These are phyloP conservation scores for Tetracladium marchalianum DNA, from an alignment of 495 filamentous ascomycete genomes.

Conservation along the genomic window DNA sequence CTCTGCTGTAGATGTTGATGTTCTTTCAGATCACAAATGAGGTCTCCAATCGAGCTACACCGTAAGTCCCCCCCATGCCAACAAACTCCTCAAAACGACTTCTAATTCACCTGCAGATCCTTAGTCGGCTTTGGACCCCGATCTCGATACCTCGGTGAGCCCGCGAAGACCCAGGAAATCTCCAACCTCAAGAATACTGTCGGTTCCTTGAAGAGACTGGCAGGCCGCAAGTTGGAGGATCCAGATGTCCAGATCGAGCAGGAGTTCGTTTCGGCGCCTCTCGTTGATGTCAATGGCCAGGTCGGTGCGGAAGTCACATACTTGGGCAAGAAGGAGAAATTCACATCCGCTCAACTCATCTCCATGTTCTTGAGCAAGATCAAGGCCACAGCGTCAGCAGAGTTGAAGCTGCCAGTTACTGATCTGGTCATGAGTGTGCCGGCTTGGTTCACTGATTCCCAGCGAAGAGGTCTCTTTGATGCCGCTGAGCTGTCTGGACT, in stretches of 20 bases:
- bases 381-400: constrained; percentile 74
- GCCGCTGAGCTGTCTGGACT: constrained; percentile 91
- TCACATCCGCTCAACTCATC: constrained; percentile 81
- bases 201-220: constrained; percentile 80
- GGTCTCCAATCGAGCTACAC: constrained; percentile 95
- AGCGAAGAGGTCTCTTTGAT: constrained; percentile 82
- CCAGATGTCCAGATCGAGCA: constrained; percentile 89
- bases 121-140: constrained; percentile 93
- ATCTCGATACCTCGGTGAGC: constrained; percentile 84
- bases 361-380: constrained; percentile 95
- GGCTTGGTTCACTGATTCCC: constrained; percentile 93
- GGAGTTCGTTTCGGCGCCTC: constrained; percentile 75
- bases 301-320: constrained; percentile 93
- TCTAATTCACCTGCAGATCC: constrained; percentile 47
- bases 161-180: constrained; percentile 97
- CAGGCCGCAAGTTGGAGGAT: constrained; percentile 71
- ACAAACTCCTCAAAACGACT: not conserved
- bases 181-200: constrained; percentile 99
- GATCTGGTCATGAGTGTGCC: constrained; percentile 93
- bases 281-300: constrained; percentile 86
- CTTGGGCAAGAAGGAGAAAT: constrained; percentile 88
- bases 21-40: constrained; percentile 83
- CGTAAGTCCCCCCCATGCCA: constrained; percentile 50
- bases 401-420: constrained; percentile 86
- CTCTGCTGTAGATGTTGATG: constrained; percentile 11